A percentile compares a stretch with the other conserved stretches of the same genome.
phyloP scores from a whole-genome alignment of 306 rosid genomes.

The Spatholobus suberectus region DNA sequence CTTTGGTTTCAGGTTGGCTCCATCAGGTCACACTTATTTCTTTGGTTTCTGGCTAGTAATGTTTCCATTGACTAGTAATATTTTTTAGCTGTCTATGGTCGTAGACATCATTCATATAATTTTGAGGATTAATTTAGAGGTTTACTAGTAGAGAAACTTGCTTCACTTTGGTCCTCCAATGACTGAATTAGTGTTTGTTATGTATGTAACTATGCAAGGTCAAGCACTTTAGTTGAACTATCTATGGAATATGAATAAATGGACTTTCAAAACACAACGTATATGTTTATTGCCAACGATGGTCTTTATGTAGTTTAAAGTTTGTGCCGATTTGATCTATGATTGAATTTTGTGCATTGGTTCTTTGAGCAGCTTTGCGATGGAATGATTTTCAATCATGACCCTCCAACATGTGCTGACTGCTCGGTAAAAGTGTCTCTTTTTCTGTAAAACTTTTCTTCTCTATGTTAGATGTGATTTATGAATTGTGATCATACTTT shows the following conservation, averaged over 20 bases:
- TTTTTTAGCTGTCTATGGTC: conserved; percentile 25
- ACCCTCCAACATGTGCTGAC: conserved; percentile 81
- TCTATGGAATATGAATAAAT: background rate
- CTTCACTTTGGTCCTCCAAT: conserved; percentile 23
- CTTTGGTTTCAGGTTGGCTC: conserved; percentile 99
- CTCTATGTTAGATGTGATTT: conserved; percentile 6
- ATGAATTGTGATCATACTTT: background rate
- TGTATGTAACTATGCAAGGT: conserved; percentile 39
- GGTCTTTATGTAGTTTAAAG: conserved; percentile 9
- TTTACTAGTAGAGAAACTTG: background rate
- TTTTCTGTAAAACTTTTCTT: conserved; percentile 36
- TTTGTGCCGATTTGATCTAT: conserved; percentile 30
- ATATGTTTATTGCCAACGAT: conserved; percentile 13
- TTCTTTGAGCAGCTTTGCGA: conserved; percentile 80
- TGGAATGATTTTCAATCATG: conserved; percentile 93
- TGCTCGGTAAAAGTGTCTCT: conserved; percentile 75
- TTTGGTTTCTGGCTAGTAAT: conserved; percentile 48
- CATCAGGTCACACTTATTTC: conserved; percentile 83
- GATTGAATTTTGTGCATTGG: conserved; percentile 47
- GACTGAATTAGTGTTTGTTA: conserved; percentile 27
- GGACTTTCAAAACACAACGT: background rate
- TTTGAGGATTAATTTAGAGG: too few relatives aligned
- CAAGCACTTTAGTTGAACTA: conserved; percentile 26
- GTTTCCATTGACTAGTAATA: conserved; percentile 15
- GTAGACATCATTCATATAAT: background rate